Evolutionary conservation across 179 eudicot species (phyloP).

Genomic region (Drosera spatulata): DNA sequence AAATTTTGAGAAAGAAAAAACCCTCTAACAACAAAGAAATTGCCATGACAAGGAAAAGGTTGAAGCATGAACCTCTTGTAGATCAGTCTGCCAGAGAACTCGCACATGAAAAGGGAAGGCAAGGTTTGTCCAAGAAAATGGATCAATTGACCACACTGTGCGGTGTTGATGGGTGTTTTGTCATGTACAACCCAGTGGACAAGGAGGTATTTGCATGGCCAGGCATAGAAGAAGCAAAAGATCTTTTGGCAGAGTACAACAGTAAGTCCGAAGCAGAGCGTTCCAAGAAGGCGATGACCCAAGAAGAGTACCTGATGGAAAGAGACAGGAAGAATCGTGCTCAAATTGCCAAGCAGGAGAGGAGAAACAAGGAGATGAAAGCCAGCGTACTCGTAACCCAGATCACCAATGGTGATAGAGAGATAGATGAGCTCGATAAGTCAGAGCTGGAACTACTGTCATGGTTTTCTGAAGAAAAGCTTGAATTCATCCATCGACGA

Average conservation of each 20-base stretch:
- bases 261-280: slow-evolving; percentile 1
- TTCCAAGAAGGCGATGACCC: slow-evolving; percentile 7
- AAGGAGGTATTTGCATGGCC: slow-evolving; percentile 13
- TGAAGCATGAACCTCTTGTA: slow-evolving; percentile 3
- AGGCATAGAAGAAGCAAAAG: slow-evolving; percentile 5
- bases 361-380: slow-evolving; percentile 8
- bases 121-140: slow-evolving; percentile 12
- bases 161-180: slow-evolving; percentile 11
- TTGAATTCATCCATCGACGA: slow-evolving; percentile 3
- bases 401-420: slow-evolving; percentile 2
- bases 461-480: slow-evolving; percentile 13
- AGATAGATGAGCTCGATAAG: slow-evolving; percentile 4
- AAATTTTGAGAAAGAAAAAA: too few relatives aligned
- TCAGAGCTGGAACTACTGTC: slow-evolving; percentile 8
- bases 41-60: slow-evolving; percentile 10
- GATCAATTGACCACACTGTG: slow-evolving; percentile 13
- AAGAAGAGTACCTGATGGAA: slow-evolving; percentile 14
- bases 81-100: slow-evolving; percentile 7
- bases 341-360: slow-evolving; percentile 6
- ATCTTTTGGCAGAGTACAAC: slow-evolving; percentile 6
- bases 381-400: slow-evolving; percentile 13
- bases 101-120: slow-evolving; percentile 10
- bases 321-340: slow-evolving; percentile 6
- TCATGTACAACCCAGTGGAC: slow-evolving; percentile 8
- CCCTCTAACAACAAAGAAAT: neutral